phyloP scores from a whole-genome alignment of 345 rosid species.

The Euclidium syriacum region DNA sequence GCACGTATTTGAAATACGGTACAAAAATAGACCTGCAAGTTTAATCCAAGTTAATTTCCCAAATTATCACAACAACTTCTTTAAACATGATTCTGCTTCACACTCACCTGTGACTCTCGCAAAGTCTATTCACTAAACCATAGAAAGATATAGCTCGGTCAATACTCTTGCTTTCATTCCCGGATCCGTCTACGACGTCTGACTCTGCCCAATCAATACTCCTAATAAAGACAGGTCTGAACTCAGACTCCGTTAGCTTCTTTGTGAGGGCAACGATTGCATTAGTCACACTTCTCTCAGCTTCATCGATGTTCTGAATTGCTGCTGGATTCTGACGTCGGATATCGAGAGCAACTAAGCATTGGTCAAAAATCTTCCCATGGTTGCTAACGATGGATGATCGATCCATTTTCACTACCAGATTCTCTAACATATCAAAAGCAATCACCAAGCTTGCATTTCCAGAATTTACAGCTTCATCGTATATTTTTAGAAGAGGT shows the following conservation, averaged over 20 bases:
- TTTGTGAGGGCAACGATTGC: conserved; percentile 64
- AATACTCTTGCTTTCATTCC: conserved; percentile 33
- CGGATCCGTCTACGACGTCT: conserved; percentile 41
- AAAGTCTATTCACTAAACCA: conserved; percentile 67
- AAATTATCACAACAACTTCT: not conserved
- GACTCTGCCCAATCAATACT: conserved; percentile 87
- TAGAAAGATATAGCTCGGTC: conserved; percentile 76
- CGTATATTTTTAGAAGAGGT: conserved; percentile 60
- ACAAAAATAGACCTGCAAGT: conserved; percentile 80
- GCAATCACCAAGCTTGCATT: conserved; percentile 64
- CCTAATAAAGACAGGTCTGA: conserved; percentile 79
- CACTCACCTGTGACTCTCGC: conserved; percentile 78
- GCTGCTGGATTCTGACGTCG: conserved; percentile 60
- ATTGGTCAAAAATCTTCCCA: conserved; percentile 66
- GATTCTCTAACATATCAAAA: conserved; percentile 66
- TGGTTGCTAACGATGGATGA: conserved; percentile 53
- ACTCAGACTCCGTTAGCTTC: conserved; percentile 93
- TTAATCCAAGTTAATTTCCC: not conserved
- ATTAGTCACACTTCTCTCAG: conserved; percentile 64
- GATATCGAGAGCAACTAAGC: conserved; percentile 82
- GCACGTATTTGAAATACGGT: conserved; percentile 79
- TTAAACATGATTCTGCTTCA: not conserved
- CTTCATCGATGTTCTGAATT: conserved; percentile 50
- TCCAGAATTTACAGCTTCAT: conserved; percentile 63
- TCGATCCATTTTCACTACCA: conserved; percentile 71